A percentile compares a stretch with the other conserved stretches of the same genome.
These are phyloP conservation scores for Endotrypanum monterogeii DNA, from an alignment of 208 protist species.

Conservation along the genomic window DNA sequence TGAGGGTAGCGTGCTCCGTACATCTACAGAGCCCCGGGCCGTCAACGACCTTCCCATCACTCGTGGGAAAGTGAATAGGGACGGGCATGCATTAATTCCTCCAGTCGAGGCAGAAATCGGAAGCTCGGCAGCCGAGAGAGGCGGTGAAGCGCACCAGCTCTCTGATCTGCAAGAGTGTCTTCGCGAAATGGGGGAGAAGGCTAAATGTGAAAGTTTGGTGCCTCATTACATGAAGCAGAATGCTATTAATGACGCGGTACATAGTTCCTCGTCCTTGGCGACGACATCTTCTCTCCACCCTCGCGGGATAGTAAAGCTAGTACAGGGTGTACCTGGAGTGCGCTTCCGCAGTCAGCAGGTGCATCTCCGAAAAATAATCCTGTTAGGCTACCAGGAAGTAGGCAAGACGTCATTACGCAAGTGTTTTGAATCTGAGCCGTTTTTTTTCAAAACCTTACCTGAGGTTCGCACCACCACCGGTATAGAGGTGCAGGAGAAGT, in stretches of 20 bases:
- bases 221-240: slow-evolving; percentile 55
- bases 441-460: slow-evolving; percentile 78
- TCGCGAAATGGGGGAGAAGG: slow-evolving; percentile 35
- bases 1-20: slow-evolving; percentile 20
- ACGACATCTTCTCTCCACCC: slow-evolving; percentile 12
- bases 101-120: neutral
- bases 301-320: slow-evolving; percentile 17
- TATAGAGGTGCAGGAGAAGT: slow-evolving; percentile 72
- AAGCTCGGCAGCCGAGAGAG: neutral
- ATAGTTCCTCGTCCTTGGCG: slow-evolving; percentile 16
- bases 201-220: slow-evolving; percentile 45
- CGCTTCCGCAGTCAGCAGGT: slow-evolving; percentile 68
- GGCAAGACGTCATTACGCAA: slow-evolving; percentile 91
- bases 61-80: neutral
- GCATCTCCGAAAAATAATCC: slow-evolving; percentile 77
- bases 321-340: slow-evolving; percentile 23
- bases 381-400: slow-evolving; percentile 88
- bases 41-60: slow-evolving; percentile 34
- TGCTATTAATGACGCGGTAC: slow-evolving; percentile 22
- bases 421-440: slow-evolving; percentile 87
- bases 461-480: slow-evolving; percentile 85
- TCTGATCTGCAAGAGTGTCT: slow-evolving; percentile 63
- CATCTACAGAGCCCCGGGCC: slow-evolving; percentile 26
- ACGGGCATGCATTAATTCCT: neutral
- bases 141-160: slow-evolving; percentile 21